These are phyloP conservation scores for Leccinum subtestaceum DNA, from an alignment of 768 basidiomycete species.

Conservation along the genomic window DNA sequence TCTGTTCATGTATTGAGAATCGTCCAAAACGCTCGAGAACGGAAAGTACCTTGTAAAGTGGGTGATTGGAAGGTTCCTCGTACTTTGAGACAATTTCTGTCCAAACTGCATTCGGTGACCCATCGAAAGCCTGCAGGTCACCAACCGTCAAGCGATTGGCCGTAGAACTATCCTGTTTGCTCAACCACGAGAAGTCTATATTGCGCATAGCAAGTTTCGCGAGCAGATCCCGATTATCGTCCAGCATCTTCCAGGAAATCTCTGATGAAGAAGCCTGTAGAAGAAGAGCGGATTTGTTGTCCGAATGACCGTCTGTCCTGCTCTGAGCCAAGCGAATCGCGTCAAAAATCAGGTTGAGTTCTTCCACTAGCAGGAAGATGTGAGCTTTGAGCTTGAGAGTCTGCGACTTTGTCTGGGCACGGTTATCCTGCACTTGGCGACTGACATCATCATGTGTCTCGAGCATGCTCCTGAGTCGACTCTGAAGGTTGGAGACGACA, in stretches of 20 bases:
- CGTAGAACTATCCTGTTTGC: slow-evolving; percentile 83
- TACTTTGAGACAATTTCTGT: slow-evolving; percentile 84
- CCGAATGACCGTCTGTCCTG: slow-evolving; percentile 58
- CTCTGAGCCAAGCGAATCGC: slow-evolving; percentile 83
- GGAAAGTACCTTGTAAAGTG: slow-evolving; percentile 58
- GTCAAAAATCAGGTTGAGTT: slow-evolving; percentile 82
- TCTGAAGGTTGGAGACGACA: slow-evolving; percentile 71
- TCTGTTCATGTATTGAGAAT: slow-evolving; percentile 37
- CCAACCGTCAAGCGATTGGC: slow-evolving; percentile 72
- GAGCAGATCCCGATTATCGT: slow-evolving; percentile 64
- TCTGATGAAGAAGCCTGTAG: slow-evolving; percentile 80
- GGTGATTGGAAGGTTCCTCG: slow-evolving; percentile 66
- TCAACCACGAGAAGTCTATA: slow-evolving; percentile 80
- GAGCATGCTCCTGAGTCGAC: slow-evolving; percentile 61
- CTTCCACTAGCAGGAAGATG: slow-evolving; percentile 67
- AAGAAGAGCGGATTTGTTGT: slow-evolving; percentile 77
- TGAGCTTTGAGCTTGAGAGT: slow-evolving; percentile 70
- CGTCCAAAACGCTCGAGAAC: background rate
- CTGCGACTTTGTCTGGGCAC: slow-evolving; percentile 47
- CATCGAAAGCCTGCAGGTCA: slow-evolving; percentile 84
- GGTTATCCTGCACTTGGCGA: slow-evolving; percentile 31
- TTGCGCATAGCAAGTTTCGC: slow-evolving; percentile 83
- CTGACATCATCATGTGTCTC: slow-evolving; percentile 47
- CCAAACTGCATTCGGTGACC: slow-evolving; percentile 77
- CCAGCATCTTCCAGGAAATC: slow-evolving; percentile 91